Evolutionary conservation across 768 basidiomycete genomes (phyloP).

Genomic region (Dictyophora rubrovolvata): DNA sequence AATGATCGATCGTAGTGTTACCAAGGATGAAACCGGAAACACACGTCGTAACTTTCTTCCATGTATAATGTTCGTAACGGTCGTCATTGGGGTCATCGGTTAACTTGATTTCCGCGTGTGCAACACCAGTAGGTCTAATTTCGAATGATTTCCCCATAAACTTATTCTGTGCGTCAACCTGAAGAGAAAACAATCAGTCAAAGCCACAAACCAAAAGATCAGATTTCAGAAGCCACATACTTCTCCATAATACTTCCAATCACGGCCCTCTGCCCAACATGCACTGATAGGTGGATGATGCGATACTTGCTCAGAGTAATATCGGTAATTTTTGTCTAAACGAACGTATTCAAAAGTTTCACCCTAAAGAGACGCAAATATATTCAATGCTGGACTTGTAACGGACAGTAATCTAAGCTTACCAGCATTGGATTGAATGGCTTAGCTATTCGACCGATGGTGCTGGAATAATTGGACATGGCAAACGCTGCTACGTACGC

Average conservation of each 20-base stretch:
- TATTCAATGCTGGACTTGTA: neutral
- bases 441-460: slow-evolving; percentile 92
- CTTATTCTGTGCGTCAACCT: slow-evolving; percentile 95
- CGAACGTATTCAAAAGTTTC: slow-evolving; percentile 95
- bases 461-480: slow-evolving; percentile 96
- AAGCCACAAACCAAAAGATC: neutral
- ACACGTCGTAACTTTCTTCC: slow-evolving; percentile 91
- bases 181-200: neutral
- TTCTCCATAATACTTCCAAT: slow-evolving; percentile 88
- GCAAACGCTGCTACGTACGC: slow-evolving; percentile 95
- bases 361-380: slow-evolving; percentile 33
- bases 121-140: slow-evolving; percentile 90
- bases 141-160: slow-evolving; percentile 97
- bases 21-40: slow-evolving; percentile 92
- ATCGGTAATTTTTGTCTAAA: slow-evolving; percentile 81
- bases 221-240: slow-evolving; percentile 25
- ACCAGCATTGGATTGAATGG: slow-evolving; percentile 96
- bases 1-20: slow-evolving; percentile 79
- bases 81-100: slow-evolving; percentile 55
- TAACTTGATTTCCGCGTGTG: slow-evolving; percentile 75
- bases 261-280: slow-evolving; percentile 85
- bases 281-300: slow-evolving; percentile 97
- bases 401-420: slow-evolving; percentile 18
- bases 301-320: slow-evolving; percentile 92
- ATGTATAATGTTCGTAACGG: slow-evolving; percentile 86